A percentile compares a stretch with the other conserved stretches of the same genome.
These are phyloP conservation scores for Phaeotremella fagi DNA, from an alignment of 768 basidiomycete species.

Conservation along the genomic window DNA sequence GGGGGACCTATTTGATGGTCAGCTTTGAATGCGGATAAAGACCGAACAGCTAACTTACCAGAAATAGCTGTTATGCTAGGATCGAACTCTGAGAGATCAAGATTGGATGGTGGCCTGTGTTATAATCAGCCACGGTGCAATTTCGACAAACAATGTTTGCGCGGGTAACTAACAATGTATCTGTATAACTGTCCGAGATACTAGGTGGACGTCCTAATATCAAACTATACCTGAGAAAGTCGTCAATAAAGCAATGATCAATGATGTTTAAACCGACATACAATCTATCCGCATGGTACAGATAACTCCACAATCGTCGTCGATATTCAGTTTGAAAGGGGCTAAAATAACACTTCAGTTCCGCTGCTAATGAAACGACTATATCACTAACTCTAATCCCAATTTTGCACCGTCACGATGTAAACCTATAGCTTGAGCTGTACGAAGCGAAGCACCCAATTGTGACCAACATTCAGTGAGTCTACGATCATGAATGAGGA, in stretches of 20 bases:
- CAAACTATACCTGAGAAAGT: conserved; percentile 59
- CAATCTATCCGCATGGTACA: conserved; percentile 90
- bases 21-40: conserved; percentile 3
- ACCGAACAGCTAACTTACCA: not conserved
- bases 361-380: not conserved
- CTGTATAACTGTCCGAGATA: conserved; percentile 89
- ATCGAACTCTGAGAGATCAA: conserved; percentile 49
- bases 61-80: conserved; percentile 5
- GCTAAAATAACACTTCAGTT: conserved; percentile 14
- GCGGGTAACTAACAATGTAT: conserved; percentile 49
- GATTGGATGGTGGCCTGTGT: conserved; percentile 54
- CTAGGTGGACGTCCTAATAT: conserved; percentile 74
- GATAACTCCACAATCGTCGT: conserved; percentile 73
- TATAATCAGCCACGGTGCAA: not conserved
- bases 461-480: conserved; percentile 97
- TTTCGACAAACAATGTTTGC: not conserved
- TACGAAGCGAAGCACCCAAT: conserved; percentile 83
- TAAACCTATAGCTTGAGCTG: conserved; percentile 86
- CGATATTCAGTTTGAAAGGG: conserved; percentile 78
- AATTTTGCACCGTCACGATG: conserved; percentile 82
- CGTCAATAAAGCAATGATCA: not conserved
- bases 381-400: conserved; percentile 54
- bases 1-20: conserved; percentile 9
- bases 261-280: conserved; percentile 11
- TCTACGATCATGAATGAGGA: conserved; percentile 49